A percentile compares a stretch with the other conserved stretches of the same genome.
Evolutionary conservation across 495 filamentous ascomycete species (phyloP).

Genomic region (Chaetomidium leptoderma): DNA sequence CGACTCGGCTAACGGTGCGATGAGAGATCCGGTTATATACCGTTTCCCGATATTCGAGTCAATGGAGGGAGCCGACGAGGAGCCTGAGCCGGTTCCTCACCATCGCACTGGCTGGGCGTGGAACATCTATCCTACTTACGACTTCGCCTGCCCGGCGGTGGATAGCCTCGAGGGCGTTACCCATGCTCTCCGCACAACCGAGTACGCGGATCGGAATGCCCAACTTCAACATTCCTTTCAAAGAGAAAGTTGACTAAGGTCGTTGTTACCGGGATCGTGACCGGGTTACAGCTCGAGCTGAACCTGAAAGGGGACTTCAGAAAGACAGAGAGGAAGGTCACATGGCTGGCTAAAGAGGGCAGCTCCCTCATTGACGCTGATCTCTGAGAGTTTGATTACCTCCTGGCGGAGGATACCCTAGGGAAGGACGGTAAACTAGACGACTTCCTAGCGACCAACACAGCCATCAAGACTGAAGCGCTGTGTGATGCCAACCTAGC

Average conservation of each 20-base stretch:
- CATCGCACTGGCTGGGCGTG: slow-evolving; percentile 79
- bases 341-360: slow-evolving; percentile 68
- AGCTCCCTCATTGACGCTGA: slow-evolving; percentile 71
- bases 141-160: slow-evolving; percentile 55
- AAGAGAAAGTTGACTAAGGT: neutral
- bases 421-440: slow-evolving; percentile 74
- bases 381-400: slow-evolving; percentile 80
- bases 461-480: slow-evolving; percentile 41
- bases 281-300: neutral
- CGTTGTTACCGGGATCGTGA: neutral
- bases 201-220: slow-evolving; percentile 1
- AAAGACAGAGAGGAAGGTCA: slow-evolving; percentile 83
- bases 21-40: slow-evolving; percentile 87
- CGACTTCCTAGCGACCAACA: slow-evolving; percentile 68
- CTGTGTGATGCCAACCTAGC: neutral
- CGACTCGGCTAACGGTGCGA: slow-evolving; percentile 69
- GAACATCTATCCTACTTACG: slow-evolving; percentile 94
- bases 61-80: slow-evolving; percentile 28
- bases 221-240: slow-evolving; percentile 4
- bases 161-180: slow-evolving; percentile 2
- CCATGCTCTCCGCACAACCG: slow-evolving; percentile 3
- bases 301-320: slow-evolving; percentile 53
- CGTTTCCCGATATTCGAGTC: slow-evolving; percentile 45
- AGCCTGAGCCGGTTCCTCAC: slow-evolving; percentile 61
- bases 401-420: slow-evolving; percentile 84